Base-by-base conservation (phyloP, 202 grass and related monocot genomes). In the Musa balbisiana region DNA sequence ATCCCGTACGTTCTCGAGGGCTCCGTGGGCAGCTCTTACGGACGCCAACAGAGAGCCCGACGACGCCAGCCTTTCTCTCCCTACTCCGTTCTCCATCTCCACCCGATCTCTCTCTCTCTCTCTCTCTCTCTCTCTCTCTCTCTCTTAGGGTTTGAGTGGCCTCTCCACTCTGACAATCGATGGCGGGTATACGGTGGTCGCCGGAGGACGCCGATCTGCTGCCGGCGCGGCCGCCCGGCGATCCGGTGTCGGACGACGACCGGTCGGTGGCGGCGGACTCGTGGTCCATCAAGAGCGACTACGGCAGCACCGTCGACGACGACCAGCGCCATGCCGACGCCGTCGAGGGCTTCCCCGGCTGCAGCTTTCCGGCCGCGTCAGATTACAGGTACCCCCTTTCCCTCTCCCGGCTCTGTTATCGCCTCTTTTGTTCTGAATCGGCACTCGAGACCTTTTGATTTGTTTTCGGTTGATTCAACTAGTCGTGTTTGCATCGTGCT, bases 211-310 rank as follows among this genome's bases (percentile, higher is more conserved):
- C 88, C 73, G 94, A 98, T 64, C 86, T 93, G 56, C 84, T 83
- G 73, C 88, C 89, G 14, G 70, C 84, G 59, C 80, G 91, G 73
- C 77, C 83, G 80, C 50, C 69, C 0, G 76, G 81, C 0, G 90
- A 87, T 80, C 78, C 87, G 87, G 76, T 82, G 25, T 94, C 91
- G 19, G 95, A 98, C 81, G 95, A 98, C 83, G 95, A 98, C 72
- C 85, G 95, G 11, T 98, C 95, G 2, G 88, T 98, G 74, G 87
- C 95, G 25, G 91, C 95, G 74, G 95, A 98, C 73, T 94, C 95
- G 26, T 98, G 95, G 95, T 98, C 95, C 23, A 91, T 99, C 79
- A 99, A 88, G 89, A 99, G 95, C 83, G 95, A 99, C 80, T 98
- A 93, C 75, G 91, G 95, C 0, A 98, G 95, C 89, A 93, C 95